Evolutionary conservation across 1,284 basidiomycete genomes (phyloP), one percentile per base, ranked within the genome.

Genomic region (Uromyces viciae-fabae): DNA sequence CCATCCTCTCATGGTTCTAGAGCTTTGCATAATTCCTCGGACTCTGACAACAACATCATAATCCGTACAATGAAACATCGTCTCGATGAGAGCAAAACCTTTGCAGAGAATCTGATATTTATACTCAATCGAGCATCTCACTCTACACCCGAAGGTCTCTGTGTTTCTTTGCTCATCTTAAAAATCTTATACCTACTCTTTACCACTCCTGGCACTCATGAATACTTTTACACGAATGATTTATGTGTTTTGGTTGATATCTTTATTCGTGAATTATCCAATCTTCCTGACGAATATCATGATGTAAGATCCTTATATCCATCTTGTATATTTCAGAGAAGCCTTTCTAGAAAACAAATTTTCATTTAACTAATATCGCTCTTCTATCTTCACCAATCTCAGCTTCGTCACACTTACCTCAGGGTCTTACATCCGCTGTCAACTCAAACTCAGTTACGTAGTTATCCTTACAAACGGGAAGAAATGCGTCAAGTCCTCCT

Each of bases 151-250:
- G 95, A 98, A 84, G 96, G 95, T 83, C 87, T 94, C 28, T 98
- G 94, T 87, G 94, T 97, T 91, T 95, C 98, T 84, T 88, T 99
- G 15, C 89, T 99, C 62, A 92, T 98, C 74, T 89, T 99, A 84
- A 99, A 99, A 87, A 90, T 98, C 68, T 89, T 99, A 1, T 99
- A 97, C 85, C 90, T 98, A 1, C 89, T 99, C 5, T 99, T 98
- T 86, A 96, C 94, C 22, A 97, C 94, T 0, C 91, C 92, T 81
- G 94, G 93, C 36, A 96, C 95, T 15, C 91, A 93, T 15, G 95
- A 98, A 86, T 99, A 94, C 86, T 98, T 99, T 84, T 99, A 98
- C 87, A 98, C 95, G 15, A 99, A 99, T 85, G 96, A 99, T 84
- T 89, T 99, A 38, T 91, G 93, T 82, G 96, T 99, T 0, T 88